Conservation (phyloP, 2,329 filamentous ascomycete species). For the Botrytis galanthina region DNA sequence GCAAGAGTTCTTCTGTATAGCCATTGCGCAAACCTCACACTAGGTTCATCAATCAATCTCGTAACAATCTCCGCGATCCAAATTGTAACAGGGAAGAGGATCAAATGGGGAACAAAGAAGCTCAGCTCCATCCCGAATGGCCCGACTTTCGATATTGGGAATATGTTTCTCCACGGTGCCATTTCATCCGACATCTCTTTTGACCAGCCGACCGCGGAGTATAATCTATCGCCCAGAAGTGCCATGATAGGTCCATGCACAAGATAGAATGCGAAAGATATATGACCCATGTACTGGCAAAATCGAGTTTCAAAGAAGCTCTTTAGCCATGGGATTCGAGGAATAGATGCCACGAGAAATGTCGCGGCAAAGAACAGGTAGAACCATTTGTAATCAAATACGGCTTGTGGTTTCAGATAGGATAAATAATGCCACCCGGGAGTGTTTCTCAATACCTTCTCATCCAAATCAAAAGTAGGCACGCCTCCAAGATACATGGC, state of each 20-base stretch:
- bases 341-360: constrained; percentile 54
- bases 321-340: constrained; percentile 57
- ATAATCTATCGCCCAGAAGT: constrained; percentile 41
- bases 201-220: constrained; percentile 15
- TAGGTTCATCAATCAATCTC: constrained; percentile 56
- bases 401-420: constrained; percentile 62
- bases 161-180: constrained; percentile 54
- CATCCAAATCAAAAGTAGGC: constrained; percentile 51
- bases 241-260: constrained; percentile 62
- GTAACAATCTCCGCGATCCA: constrained; percentile 58
- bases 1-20: constrained; percentile 50
- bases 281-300: constrained; percentile 60
- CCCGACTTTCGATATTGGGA: constrained; percentile 54
- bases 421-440: constrained; percentile 47
- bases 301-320: constrained; percentile 57
- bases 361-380: constrained; percentile 61
- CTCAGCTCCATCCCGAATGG: constrained; percentile 60
- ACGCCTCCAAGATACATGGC: constrained; percentile 60
- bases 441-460: constrained; percentile 50
- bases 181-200: constrained; percentile 38
- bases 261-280: constrained; percentile 63
- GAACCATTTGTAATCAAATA: constrained; percentile 67
- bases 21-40: constrained; percentile 56
- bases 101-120: constrained; percentile 58
- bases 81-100: constrained; percentile 59